phyloP scores from a whole-genome alignment of 495 filamentous ascomycete species.

The Penicillium nucicola region DNA sequence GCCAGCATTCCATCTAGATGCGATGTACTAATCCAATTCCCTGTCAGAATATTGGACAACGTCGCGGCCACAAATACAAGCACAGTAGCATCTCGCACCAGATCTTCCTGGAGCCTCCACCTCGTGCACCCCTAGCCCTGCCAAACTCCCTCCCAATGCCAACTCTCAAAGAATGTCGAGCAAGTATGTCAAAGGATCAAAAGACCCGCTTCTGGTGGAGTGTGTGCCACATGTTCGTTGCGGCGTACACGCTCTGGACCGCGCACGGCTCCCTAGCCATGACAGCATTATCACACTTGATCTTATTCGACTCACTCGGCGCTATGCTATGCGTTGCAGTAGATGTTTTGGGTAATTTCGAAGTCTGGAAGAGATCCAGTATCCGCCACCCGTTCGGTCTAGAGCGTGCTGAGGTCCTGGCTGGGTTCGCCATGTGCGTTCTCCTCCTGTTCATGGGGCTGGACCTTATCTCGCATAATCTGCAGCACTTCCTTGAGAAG shows the following conservation, averaged over 20 bases:
- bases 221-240: conserved; percentile 77
- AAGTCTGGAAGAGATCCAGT: conserved; percentile 92
- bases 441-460: conserved; percentile 94
- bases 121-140: conserved; percentile 78
- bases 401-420: conserved; percentile 87
- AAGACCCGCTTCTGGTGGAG: conserved; percentile 83
- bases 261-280: conserved; percentile 86
- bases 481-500: conserved; percentile 79
- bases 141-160: conserved; percentile 95
- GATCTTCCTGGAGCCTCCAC: conserved; percentile 93
- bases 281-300: conserved; percentile 87
- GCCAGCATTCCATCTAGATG: background rate
- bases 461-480: conserved; percentile 87
- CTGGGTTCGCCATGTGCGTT: conserved; percentile 95
- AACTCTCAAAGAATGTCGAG: conserved; percentile 78
- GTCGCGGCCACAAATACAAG: conserved; percentile 95
- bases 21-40: conserved; percentile 8
- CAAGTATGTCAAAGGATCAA: conserved; percentile 84
- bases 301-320: conserved; percentile 90
- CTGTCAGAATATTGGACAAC: conserved; percentile 74
- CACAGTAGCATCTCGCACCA: conserved; percentile 95
- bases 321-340: conserved; percentile 91
- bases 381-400: conserved; percentile 93
- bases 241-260: conserved; percentile 78
- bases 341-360: conserved; percentile 91